A percentile compares a stretch with the other conserved stretches of the same genome.
Evolutionary conservation across 1,139 yeast species (phyloP).

Genomic region (Diutina mesorugosa): DNA sequence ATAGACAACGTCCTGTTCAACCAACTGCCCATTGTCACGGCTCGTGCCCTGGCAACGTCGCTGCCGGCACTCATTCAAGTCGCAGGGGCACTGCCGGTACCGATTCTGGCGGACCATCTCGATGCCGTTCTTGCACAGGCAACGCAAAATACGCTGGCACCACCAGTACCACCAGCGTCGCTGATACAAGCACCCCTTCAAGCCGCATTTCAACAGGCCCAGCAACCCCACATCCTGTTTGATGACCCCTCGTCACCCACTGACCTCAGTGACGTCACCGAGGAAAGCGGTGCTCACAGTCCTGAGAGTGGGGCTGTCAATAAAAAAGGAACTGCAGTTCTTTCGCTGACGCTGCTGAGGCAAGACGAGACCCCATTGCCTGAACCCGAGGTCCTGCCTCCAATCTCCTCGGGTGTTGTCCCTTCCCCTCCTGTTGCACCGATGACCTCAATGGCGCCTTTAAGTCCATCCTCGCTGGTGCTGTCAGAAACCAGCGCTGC

Average conservation of each 20-base stretch:
- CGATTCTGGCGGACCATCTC: background rate
- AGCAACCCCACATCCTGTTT: background rate
- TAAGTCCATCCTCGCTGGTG: background rate
- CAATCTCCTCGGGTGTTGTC: background rate
- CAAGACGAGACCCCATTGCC: background rate
- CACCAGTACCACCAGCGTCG: background rate
- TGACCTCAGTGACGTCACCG: background rate
- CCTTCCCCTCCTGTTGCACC: background rate
- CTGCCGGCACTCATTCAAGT: background rate
- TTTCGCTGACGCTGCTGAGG: background rate
- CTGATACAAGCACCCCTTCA: background rate
- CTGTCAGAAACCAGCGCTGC: background rate
- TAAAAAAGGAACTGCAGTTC: background rate
- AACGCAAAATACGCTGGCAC: background rate
- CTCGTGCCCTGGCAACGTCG: background rate
- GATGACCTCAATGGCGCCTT: background rate
- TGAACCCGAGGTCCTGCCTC: background rate
- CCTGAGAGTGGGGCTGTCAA: background rate
- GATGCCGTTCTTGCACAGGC: background rate
- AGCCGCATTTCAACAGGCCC: background rate
- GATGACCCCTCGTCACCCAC: background rate
- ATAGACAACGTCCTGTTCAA: background rate
- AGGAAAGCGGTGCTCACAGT: background rate
- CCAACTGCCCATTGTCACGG: conserved; percentile 1
- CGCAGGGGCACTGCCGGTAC: background rate